Percentiles rank a stretch among this genome's conserved stretches.
Evolutionary conservation across 192 early-diverging fungal species (phyloP).

Genomic region (Backusella tarrabulga): DNA sequence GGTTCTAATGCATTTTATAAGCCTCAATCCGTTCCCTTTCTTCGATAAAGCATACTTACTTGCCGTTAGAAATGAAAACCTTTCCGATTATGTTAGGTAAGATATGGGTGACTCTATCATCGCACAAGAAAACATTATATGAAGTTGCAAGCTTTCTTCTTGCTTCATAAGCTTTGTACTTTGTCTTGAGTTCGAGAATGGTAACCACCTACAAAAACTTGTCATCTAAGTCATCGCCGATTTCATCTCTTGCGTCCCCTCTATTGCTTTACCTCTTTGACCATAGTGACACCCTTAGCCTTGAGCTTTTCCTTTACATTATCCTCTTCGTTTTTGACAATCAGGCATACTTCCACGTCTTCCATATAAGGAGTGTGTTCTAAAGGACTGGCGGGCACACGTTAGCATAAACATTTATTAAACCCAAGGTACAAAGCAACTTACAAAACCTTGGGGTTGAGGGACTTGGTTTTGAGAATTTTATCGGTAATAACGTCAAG

Average conservation of each 20-base stretch:
- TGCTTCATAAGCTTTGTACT: constrained; percentile 82
- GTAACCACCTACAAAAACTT: constrained; percentile 66
- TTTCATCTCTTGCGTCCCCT: neutral
- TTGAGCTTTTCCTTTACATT: constrained; percentile 70
- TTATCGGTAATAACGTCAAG: constrained; percentile 22
- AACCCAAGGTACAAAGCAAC: neutral
- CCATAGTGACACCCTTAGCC: constrained; percentile 50
- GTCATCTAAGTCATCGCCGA: neutral
- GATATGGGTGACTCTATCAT: constrained; percentile 74
- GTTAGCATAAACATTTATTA: neutral
- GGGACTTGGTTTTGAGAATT: constrained; percentile 7
- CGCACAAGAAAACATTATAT: constrained; percentile 88
- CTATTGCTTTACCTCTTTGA: constrained; percentile 53
- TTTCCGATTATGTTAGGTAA: constrained; percentile 84
- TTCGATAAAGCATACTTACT: constrained; percentile 53
- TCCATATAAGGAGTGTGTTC: constrained; percentile 59
- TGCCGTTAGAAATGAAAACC: constrained; percentile 81
- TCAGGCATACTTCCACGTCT: constrained; percentile 78
- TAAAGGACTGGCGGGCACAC: constrained; percentile 54
- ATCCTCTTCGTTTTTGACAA: constrained; percentile 82
- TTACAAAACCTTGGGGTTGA: constrained; percentile 24
- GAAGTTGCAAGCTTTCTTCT: constrained; percentile 70
- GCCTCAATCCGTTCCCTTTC: constrained; percentile 16
- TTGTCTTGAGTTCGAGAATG: constrained; percentile 69
- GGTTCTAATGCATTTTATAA: neutral